phyloP scores from a whole-genome alignment of 192 early-diverging fungal species.

The Umbelopsis sp. region DNA sequence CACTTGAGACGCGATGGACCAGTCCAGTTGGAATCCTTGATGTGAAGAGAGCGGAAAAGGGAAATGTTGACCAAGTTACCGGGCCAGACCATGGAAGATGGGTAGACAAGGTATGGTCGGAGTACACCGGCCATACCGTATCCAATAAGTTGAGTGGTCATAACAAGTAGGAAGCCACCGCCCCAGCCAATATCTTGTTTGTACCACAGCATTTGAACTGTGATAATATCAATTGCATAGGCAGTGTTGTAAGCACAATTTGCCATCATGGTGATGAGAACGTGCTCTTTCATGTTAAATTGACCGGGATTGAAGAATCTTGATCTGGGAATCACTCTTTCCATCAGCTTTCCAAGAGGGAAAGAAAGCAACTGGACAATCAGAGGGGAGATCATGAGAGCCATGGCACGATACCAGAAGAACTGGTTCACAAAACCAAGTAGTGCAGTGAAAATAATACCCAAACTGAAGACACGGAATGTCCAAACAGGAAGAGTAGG shows the following conservation, averaged over 20 bases:
- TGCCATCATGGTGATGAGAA: slow-evolving; percentile 57
- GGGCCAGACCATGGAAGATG: slow-evolving; percentile 90
- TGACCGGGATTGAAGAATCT: slow-evolving; percentile 62
- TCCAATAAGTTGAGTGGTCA: slow-evolving; percentile 50
- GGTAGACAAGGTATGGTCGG: slow-evolving; percentile 84
- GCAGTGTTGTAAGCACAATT: slow-evolving; percentile 52
- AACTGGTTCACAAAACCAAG: slow-evolving; percentile 49
- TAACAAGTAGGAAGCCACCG: slow-evolving; percentile 55
- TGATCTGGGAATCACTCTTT: slow-evolving; percentile 40
- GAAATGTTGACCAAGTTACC: slow-evolving; percentile 73
- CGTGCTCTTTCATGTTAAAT: slow-evolving; percentile 74
- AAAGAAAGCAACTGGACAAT: slow-evolving; percentile 55
- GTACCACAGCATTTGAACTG: slow-evolving; percentile 62
- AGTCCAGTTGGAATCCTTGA: slow-evolving; percentile 20
- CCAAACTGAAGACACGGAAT: slow-evolving; percentile 54
- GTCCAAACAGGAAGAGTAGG: slow-evolving; percentile 51
- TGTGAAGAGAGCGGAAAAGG: slow-evolving; percentile 77
- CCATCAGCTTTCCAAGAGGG: slow-evolving; percentile 53
- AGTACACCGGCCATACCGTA: slow-evolving; percentile 69
- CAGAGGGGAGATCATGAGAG: slow-evolving; percentile 45
- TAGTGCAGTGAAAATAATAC: slow-evolving; percentile 41
- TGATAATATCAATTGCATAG: slow-evolving; percentile 61
- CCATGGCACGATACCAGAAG: slow-evolving; percentile 53
- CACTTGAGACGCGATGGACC: slow-evolving; percentile 56
- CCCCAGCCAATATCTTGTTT: slow-evolving; percentile 52